A percentile compares a stretch with the other conserved stretches of the same genome.
These are phyloP conservation scores for Haplosporangium sp. DNA, from an alignment of 371 early-diverging fungal species.

Conservation along the genomic window DNA sequence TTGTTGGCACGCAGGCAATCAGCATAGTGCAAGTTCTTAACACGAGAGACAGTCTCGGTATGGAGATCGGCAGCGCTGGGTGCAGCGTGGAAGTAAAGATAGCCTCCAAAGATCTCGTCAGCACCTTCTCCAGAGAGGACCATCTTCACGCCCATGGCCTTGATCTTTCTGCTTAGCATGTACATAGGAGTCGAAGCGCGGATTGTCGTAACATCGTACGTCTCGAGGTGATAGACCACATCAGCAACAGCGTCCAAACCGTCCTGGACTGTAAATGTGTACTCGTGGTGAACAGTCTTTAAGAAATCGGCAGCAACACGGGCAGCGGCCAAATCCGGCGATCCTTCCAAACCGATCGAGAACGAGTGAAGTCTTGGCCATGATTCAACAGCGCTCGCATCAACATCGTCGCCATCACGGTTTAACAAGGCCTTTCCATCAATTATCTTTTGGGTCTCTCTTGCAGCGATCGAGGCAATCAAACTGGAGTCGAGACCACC, in stretches of 20 bases:
- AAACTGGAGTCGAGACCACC: constrained; percentile 96
- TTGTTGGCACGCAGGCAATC: constrained; percentile 98
- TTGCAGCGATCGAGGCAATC: constrained; percentile 92
- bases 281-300: constrained; percentile 93
- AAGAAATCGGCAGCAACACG: constrained; percentile 90
- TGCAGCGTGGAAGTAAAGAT: constrained; percentile 96
- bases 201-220: constrained; percentile 97
- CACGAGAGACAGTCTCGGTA: constrained; percentile 88
- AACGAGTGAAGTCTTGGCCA: constrained; percentile 95
- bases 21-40: constrained; percentile 94
- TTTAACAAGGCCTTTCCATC: constrained; percentile 27
- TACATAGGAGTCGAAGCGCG: constrained; percentile 98
- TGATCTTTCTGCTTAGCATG: constrained; percentile 94
- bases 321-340: constrained; percentile 94
- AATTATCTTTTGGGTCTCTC: constrained; percentile 80
- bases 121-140: constrained; percentile 96
- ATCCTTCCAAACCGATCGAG: constrained; percentile 93
- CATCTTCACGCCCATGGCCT: constrained; percentile 98
- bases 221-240: constrained; percentile 96
- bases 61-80: constrained; percentile 86
- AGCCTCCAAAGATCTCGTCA: constrained; percentile 97
- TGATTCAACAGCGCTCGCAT: constrained; percentile 72
- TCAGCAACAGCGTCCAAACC: constrained; percentile 95
- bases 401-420: constrained; percentile 74
- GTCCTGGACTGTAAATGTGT: constrained; percentile 94